These are phyloP conservation scores for Fusarium irregulare DNA, from an alignment of 2,329 filamentous ascomycete genomes.

Conservation along the genomic window DNA sequence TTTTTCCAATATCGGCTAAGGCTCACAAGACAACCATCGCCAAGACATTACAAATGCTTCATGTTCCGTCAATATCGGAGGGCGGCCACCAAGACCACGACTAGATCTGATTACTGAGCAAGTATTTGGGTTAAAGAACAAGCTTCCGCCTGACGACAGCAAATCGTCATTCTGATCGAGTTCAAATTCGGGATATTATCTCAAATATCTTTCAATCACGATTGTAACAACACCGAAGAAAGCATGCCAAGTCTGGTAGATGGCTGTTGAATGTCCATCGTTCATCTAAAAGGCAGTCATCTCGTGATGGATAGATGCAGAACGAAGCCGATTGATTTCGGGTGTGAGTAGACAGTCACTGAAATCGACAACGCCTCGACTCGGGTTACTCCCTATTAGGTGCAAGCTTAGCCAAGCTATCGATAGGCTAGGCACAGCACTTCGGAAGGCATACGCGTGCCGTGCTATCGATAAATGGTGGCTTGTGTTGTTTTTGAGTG, in stretches of 20 bases:
- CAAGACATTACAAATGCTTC: background rate
- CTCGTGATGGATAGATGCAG: background rate
- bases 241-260: background rate
- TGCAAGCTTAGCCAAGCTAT: slow-evolving; percentile 1
- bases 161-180: background rate
- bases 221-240: background rate
- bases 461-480: slow-evolving; percentile 2
- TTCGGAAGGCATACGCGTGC: background rate
- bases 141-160: background rate
- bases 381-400: background rate
- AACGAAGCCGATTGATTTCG: slow-evolving; percentile 17
- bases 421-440: background rate
- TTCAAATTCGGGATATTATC: background rate
- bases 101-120: background rate
- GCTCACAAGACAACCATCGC: background rate
- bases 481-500: background rate
- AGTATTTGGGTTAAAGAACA: background rate
- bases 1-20: background rate
- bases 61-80: background rate
- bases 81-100: background rate
- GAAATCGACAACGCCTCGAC: background rate
- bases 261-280: background rate
- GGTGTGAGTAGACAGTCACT: background rate
- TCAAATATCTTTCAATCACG: background rate
- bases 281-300: slow-evolving; percentile 8